Evolutionary conservation across 2,329 filamentous ascomycete genomes (phyloP), one percentile per base, ranked within the genome.

Genomic region (Alternaria triticimaculans): DNA sequence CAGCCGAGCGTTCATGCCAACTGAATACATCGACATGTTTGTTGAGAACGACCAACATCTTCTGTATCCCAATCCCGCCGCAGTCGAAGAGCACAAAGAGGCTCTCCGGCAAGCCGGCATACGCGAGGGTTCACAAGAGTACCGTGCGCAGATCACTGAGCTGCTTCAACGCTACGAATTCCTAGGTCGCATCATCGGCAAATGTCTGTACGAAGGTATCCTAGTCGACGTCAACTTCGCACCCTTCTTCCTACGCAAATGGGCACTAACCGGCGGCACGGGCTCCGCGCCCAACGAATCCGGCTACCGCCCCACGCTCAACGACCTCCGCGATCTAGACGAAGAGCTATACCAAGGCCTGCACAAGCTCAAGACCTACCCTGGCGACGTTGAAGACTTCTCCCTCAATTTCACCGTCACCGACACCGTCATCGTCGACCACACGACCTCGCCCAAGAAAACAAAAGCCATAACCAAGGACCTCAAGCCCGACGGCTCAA

Each of bases 181-280:
- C 70, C 84, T 98, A 0, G 96, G 96, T 1, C 91, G 96, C 4
- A 88, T 99, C 26, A 90, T 99, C 25, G 96, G 96, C 11, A 99
- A 99, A 78, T 99, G 96, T 80, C 85, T 99, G 74, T 99, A 99
- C 76, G 96, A 99, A 82, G 94, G 94, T 1, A 98, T 99, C 48
- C 86, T 99, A 4, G 90, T 98, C 50, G 94, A 99, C 79, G 90
- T 97, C 63, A 89, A 89, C 55, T 99, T 99, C 83, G 94, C 95
- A 1, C 90, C 92, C 0, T 99, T 99, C 83, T 99, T 99, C 82
- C 87, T 99, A 7, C 87, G 97, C 63, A 97, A 98, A 78, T 99
- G 96, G 96, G 89, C 94, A 3, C 86, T 95, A 57, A 90, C 91
- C 11, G 90, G 91, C 15, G 89, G 88, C 5, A 81, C 82, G 23